phyloP scores from a whole-genome alignment of 2,329 filamentous ascomycete species.

The Aureobasidium sp. region DNA sequence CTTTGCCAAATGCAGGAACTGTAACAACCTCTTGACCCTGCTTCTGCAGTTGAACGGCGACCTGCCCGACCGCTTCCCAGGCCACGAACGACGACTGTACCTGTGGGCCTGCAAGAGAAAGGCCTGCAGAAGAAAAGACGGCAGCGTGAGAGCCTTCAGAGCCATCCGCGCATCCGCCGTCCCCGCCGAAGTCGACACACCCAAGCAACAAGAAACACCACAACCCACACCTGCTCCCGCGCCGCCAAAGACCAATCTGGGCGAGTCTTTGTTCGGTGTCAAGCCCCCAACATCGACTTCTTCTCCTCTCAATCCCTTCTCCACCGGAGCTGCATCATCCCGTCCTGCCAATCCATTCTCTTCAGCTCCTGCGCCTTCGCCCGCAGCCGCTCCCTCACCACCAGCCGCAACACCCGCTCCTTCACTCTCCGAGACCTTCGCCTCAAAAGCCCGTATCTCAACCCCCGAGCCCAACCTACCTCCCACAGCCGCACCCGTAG shows the following conservation, averaged over 20 bases:
- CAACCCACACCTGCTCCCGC: conserved; percentile 20
- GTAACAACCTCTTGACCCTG: conserved; percentile 74
- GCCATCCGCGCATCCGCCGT: conserved; percentile 49
- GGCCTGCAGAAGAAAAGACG: conserved; percentile 72
- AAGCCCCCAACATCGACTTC: conserved; percentile 34
- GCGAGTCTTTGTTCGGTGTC: conserved; percentile 64
- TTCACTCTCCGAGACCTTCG: conserved; percentile 68
- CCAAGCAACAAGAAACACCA: conserved; percentile 23
- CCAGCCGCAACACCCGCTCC: conserved; percentile 21
- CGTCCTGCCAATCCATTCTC: conserved; percentile 61
- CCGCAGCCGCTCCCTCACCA: conserved; percentile 31
- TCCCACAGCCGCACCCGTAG: conserved; percentile 26
- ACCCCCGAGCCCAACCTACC: conserved; percentile 30
- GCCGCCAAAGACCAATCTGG: conserved; percentile 45
- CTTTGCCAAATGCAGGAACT: conserved; percentile 78
- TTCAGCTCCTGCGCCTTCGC: conserved; percentile 38
- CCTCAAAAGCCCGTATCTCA: conserved; percentile 58
- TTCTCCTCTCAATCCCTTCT: conserved; percentile 54
- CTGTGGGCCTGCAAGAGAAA: conserved; percentile 75
- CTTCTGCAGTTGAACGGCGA: conserved; percentile 89
- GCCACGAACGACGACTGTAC: conserved; percentile 81
- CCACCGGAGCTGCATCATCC: conserved; percentile 36
- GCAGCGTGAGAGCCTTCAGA: conserved; percentile 70
- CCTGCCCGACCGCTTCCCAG: conserved; percentile 76
- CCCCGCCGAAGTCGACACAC: conserved; percentile 22